Base-by-base conservation (phyloP, 176 grass and related monocot species). In the Oryza glumipatula region DNA sequence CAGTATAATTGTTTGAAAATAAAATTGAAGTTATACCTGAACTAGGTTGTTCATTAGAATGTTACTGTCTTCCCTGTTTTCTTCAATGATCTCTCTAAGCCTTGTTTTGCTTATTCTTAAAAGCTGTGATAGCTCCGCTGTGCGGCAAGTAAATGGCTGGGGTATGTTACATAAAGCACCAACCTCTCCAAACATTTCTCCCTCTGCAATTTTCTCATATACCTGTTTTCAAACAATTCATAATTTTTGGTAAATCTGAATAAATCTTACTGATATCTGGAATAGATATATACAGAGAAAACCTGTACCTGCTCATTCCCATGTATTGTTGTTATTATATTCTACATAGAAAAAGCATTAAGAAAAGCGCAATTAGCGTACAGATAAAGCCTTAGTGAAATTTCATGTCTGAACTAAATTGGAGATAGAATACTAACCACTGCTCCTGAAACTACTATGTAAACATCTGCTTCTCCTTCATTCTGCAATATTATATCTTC, bases 401-500 rank as follows among this genome's bases (percentile, higher is more conserved):
- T 24, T 76, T 80, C 38, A 3, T 61, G 21, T 70, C 17, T 19
- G 61, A 65, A 43, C 80, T 51, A 45, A 83, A 41, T 82, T 12
- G 75, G 28, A 72, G 85, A 84, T 65, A 80, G 44, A 11, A 52
- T 47, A 85, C 93, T 92, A 73, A 99, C 96, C 89, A 92, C 87
- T 92, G 70, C 78, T 96, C 96, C 96, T 81, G 93, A 88, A 73
- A 96, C 91, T 77, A 96, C 32, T 44, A 99, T 28, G 52, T 96
- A 99, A 80, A 96, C 67, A 88, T 99, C 93, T 86, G 91, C 67
- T 84, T 81, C 49, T 58, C 89, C 84, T 88, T 95, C 91, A 35
- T 91, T 89, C 80, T 96, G 96, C 67, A 92, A 63, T 82, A 96
- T 86, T 81, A 96, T 92, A 23, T 99, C 93, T 87, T 96, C 86